Evolutionary conservation across 306 rosid genomes (phyloP).

Genomic region (Rubus parviflorus): DNA sequence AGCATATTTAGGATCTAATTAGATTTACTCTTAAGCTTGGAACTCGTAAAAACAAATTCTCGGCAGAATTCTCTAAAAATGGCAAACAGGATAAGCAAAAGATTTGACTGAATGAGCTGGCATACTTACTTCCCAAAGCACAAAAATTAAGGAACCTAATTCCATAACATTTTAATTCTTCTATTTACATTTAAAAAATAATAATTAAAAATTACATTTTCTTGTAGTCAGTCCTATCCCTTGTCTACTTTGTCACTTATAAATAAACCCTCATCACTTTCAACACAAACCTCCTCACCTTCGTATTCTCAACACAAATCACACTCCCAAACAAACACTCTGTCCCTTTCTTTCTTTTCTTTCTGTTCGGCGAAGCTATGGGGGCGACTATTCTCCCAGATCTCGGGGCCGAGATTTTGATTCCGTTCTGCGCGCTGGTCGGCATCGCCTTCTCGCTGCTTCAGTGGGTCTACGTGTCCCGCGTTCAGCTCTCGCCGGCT

Average conservation of each 20-base stretch:
- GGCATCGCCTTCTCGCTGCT: conserved; percentile 70
- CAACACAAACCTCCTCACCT: conserved; percentile 2
- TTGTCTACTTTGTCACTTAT: conserved; percentile 19
- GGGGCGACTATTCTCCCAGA: conserved; percentile 68
- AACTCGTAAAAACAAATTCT: background rate
- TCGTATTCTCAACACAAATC: background rate
- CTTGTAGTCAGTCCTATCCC: background rate
- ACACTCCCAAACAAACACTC: background rate
- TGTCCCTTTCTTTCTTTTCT: background rate
- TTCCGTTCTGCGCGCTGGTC: conserved; percentile 72
- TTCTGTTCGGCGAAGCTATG: conserved; percentile 40
- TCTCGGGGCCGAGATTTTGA: conserved; percentile 79
- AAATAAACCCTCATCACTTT: background rate
- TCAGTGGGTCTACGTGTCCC: conserved; percentile 77
- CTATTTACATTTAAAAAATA: background rate
- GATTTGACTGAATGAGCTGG: conserved; percentile 8
- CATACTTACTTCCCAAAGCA: background rate
- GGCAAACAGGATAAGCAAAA: background rate
- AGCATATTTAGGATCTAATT: background rate
- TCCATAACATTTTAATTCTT: background rate
- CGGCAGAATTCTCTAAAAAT: background rate
- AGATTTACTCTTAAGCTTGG: background rate
- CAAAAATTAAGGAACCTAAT: background rate
- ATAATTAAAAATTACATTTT: background rate
- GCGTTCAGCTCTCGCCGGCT: conserved; percentile 62